Evolutionary conservation across 768 basidiomycete species (phyloP), one percentile per base, ranked within the genome.

Genomic region (Hypholoma fasciculare): DNA sequence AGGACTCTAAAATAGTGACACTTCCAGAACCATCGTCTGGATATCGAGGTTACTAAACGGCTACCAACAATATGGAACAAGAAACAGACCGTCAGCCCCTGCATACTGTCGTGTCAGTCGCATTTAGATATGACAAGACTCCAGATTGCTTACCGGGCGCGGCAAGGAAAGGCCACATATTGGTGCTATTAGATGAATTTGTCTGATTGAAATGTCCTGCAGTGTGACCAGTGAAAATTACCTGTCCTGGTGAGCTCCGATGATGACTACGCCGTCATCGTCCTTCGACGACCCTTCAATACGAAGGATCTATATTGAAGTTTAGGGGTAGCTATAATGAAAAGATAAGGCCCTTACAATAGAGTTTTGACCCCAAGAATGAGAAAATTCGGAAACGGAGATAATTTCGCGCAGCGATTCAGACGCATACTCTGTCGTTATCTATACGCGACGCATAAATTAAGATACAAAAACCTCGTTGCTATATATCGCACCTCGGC

Each of bases 181-280:
- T 89, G n/a, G 85, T 88, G 64, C 88, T 89, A 49, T 57, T 27
- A 46, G 58, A 54, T 54, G 30, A 40, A 50, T 56, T n/a, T 39
- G 20, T 49, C 36, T 26, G 27, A 42, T 39, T 8, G 40, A 44
- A 13, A 16, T 14, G 26, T 36, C 38, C 36, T 39, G 16, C 8
- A 46, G 7, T 47, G 3, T 13, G n/a, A 14, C 49, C 17, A n/a
- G 37, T 23, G 3, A 38, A 23, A 26, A 52, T 53, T 64, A 84
- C 89, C 90, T 92, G 70, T 94, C 93, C 69, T 89, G 90, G 71
- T 95, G 93, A 43, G 93, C 93, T 39, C 84, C 81, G 63, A 94
- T 76, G 60, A 94, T 76, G 37, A 94, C 79, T 48, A 86, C 78
- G 16, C 80, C 78, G 54, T 88, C 81, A 64, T 90, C 85, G 16